Percentiles rank a stretch among this genome's conserved stretches.
phyloP scores from a whole-genome alignment of 306 rosid species.

The Coriaria nepalensis region DNA sequence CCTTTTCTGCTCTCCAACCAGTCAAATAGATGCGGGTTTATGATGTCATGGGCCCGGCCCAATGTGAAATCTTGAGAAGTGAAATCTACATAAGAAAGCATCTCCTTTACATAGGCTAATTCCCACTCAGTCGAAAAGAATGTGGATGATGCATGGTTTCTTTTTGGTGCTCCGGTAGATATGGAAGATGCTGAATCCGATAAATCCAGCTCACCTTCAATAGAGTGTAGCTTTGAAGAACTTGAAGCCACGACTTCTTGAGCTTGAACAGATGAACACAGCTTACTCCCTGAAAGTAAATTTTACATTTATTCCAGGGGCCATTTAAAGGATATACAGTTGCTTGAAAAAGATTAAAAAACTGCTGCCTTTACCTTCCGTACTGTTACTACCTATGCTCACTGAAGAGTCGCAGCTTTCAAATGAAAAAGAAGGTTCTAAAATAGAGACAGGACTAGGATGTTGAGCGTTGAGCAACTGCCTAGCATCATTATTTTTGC shows the following conservation, averaged over 20 bases:
- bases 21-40: constrained; percentile 51
- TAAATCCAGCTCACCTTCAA: constrained; percentile 50
- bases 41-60: constrained; percentile 36
- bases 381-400: constrained; percentile 40
- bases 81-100: constrained; percentile 42
- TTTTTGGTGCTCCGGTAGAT: constrained; percentile 21
- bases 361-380: constrained; percentile 39
- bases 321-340: background rate
- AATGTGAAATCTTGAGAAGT: constrained; percentile 55
- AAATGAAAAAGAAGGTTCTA: constrained; percentile 64
- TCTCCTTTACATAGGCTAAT: constrained; percentile 52
- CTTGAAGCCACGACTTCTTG: constrained; percentile 33
- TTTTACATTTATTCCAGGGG: constrained; percentile 4
- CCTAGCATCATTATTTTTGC: constrained; percentile 23
- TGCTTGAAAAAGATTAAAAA: too few species aligned
- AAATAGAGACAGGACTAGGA: constrained; percentile 81
- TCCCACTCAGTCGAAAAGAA: constrained; percentile 33
- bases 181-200: constrained; percentile 83
- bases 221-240: constrained; percentile 25
- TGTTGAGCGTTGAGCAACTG: constrained; percentile 29
- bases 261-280: constrained; percentile 47
- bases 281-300: constrained; percentile 53
- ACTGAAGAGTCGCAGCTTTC: constrained; percentile 68
- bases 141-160: constrained; percentile 13
- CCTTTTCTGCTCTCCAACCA: constrained; percentile 48